Conservation (phyloP, 768 basidiomycete genomes). For the Austroboletus eburneus region DNA sequence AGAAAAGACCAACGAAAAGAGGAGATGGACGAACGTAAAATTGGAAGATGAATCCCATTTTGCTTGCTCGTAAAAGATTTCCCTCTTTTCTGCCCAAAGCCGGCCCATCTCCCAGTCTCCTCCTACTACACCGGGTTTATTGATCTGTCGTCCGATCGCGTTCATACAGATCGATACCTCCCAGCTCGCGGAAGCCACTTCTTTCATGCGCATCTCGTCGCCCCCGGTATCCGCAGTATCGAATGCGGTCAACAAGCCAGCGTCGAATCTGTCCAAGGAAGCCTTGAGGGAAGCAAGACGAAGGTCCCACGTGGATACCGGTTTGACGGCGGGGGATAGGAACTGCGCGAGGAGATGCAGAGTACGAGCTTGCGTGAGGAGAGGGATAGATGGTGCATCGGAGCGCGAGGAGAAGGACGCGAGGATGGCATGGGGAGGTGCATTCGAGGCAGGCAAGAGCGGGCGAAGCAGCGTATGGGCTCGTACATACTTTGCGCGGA, state of each 20-base stretch:
- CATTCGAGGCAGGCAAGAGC: slow-evolving; percentile 51
- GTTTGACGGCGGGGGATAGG: slow-evolving; percentile 66
- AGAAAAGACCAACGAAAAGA: not conserved
- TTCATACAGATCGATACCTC: slow-evolving; percentile 58
- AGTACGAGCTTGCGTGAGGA: slow-evolving; percentile 58
- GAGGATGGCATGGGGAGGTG: slow-evolving; percentile 65
- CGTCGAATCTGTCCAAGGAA: slow-evolving; percentile 87
- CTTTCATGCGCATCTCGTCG: slow-evolving; percentile 75
- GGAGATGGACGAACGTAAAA: slow-evolving; percentile 51
- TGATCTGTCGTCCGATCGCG: slow-evolving; percentile 22
- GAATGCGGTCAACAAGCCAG: slow-evolving; percentile 79
- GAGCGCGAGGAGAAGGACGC: slow-evolving; percentile 40
- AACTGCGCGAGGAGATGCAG: slow-evolving; percentile 73
- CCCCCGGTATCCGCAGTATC: slow-evolving; percentile 75
- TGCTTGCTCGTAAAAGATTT: slow-evolving; percentile 85
- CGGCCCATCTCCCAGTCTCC: slow-evolving; percentile 88
- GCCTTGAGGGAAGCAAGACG: slow-evolving; percentile 64
- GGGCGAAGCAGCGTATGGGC: slow-evolving; percentile 63
- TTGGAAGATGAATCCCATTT: slow-evolving; percentile 82
- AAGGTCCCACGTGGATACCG: slow-evolving; percentile 62
- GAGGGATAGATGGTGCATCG: slow-evolving; percentile 36
- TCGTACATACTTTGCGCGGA: slow-evolving; percentile 58
- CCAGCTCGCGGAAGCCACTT: slow-evolving; percentile 83
- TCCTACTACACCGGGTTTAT: not conserved
- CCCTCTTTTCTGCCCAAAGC: slow-evolving; percentile 93